Evolutionary conservation across 352 stramenopile genomes (phyloP).

Genomic region (Phytophthora fragariaefolia): DNA sequence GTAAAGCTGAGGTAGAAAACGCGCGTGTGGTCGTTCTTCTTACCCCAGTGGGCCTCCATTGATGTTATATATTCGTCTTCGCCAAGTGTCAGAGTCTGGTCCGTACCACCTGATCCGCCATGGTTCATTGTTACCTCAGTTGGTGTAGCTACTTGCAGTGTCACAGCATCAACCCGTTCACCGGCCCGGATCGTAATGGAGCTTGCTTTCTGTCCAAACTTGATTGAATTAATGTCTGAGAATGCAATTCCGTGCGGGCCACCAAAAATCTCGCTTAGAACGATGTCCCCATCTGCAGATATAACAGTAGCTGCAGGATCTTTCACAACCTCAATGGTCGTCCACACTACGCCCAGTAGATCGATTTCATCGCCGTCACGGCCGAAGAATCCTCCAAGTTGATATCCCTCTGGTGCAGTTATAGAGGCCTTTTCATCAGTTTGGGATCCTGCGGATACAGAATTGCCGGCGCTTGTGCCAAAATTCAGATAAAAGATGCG

Average conservation of each 20-base stretch:
- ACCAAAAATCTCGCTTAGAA: slow-evolving; percentile 38
- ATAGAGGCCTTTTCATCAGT: slow-evolving; percentile 40
- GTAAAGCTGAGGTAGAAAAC: slow-evolving; percentile 38
- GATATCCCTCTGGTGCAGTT: slow-evolving; percentile 42
- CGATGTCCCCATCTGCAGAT: slow-evolving; percentile 24
- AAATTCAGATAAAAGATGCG: slow-evolving; percentile 44
- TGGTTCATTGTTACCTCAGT: slow-evolving; percentile 39
- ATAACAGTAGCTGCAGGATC: neutral
- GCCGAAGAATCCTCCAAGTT: slow-evolving; percentile 55
- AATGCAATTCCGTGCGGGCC: slow-evolving; percentile 48
- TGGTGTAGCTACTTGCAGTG: slow-evolving; percentile 31
- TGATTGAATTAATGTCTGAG: slow-evolving; percentile 36
- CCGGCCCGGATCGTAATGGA: slow-evolving; percentile 41
- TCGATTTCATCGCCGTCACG: slow-evolving; percentile 45
- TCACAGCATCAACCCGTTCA: slow-evolving; percentile 46
- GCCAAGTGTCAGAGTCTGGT: slow-evolving; percentile 39
- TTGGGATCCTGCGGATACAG: slow-evolving; percentile 29
- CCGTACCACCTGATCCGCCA: slow-evolving; percentile 40
- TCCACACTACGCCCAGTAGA: slow-evolving; percentile 48
- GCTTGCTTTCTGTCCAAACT: slow-evolving; percentile 28
- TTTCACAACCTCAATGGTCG: slow-evolving; percentile 31
- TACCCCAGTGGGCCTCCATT: slow-evolving; percentile 49
- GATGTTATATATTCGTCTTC: slow-evolving; percentile 48
- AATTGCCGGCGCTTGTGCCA: slow-evolving; percentile 38
- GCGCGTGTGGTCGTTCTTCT: slow-evolving; percentile 45